These are phyloP conservation scores for Rhodosporidiobolus sp. DNA, from an alignment of 768 basidiomycete species.

Conservation along the genomic window DNA sequence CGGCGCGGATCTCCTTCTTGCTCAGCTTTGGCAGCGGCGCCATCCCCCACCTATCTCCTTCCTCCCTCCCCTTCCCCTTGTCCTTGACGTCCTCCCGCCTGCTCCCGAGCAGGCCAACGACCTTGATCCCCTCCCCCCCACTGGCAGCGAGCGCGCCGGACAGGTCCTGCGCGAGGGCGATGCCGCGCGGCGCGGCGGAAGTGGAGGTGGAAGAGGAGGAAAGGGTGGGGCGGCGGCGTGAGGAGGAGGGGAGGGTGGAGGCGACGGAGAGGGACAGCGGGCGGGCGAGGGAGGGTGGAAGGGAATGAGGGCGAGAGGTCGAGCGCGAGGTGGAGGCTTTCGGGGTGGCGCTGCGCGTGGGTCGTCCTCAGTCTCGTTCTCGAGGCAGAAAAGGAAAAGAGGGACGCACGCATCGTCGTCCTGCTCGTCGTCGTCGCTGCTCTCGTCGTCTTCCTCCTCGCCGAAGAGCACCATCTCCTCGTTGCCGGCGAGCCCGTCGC, in stretches of 20 bases:
- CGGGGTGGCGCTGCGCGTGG: constrained; percentile 21
- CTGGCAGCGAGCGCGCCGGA: constrained; percentile 2
- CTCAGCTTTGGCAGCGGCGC: constrained; percentile 54
- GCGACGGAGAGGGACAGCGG: constrained; percentile 8
- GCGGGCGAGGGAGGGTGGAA: constrained; percentile 21
- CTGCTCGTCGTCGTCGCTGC: constrained; percentile 26
- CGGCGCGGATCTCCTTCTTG: constrained; percentile 69
- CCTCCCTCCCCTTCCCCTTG: constrained; percentile 46
- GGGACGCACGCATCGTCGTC: neutral
- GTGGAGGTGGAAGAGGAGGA: constrained; percentile 48
- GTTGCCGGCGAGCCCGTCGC: constrained; percentile 28
- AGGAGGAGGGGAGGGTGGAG: constrained; percentile 1
- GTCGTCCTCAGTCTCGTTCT: no score
- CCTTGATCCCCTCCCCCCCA: neutral
- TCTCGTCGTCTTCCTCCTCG: constrained; percentile 4
- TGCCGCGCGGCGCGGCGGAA: constrained; percentile 56
- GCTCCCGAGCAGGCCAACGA: neutral
- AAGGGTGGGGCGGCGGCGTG: neutral
- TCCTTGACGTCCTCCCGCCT: neutral
- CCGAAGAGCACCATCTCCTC: constrained; percentile 34
- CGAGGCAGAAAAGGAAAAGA: neutral
- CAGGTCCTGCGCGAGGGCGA: constrained; percentile 59
- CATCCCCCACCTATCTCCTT: constrained; percentile 62
- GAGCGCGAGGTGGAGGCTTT: constrained; percentile 28
- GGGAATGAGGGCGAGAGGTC: neutral